Conservation (phyloP, 1,284 basidiomycete species). For the Moniliella sp. region DNA sequence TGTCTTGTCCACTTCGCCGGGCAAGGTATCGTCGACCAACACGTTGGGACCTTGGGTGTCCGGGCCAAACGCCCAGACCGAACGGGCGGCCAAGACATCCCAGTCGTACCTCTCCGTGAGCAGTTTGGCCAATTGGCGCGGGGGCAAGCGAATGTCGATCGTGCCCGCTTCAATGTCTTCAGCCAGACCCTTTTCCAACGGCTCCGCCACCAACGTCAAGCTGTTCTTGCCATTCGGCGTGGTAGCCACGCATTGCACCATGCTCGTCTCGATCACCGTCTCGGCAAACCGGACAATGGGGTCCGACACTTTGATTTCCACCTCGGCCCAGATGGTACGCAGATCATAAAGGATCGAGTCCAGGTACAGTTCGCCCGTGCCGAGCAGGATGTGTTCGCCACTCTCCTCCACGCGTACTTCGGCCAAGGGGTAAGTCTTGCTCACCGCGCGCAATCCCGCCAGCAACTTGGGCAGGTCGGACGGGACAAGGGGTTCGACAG, state of each 20-base stretch:
- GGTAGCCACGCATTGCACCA: conserved; percentile 90
- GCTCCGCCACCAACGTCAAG: conserved; percentile 28
- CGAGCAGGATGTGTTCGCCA: conserved; percentile 86
- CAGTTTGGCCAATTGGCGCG: conserved; percentile 18
- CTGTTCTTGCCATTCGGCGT: conserved; percentile 57
- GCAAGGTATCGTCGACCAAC: conserved; percentile 80
- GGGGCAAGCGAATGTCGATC: conserved; percentile 16
- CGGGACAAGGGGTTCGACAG: conserved; percentile 89
- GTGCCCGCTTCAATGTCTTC: conserved; percentile 26
- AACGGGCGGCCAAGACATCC: conserved; percentile 86
- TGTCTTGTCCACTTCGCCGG: conserved; percentile 88
- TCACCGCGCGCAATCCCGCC: conserved; percentile 79
- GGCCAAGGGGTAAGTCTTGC: conserved; percentile 86
- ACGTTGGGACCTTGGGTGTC: conserved; percentile 72
- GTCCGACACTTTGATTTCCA: conserved; percentile 98
- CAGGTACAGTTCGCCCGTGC: conserved; percentile 87
- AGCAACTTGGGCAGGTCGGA: conserved; percentile 97
- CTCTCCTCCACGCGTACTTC: conserved; percentile 92
- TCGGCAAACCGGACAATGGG: conserved; percentile 95
- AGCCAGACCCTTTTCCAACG: conserved; percentile 28
- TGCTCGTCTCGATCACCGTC: conserved; percentile 91
- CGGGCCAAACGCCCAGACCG: conserved; percentile 99
- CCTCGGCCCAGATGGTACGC: conserved; percentile 73
- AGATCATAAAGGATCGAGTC: conserved; percentile 94
- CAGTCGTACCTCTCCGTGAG: conserved; percentile 60